Conservation (phyloP, 768 basidiomycete species). For the Astraeus odoratus region DNA sequence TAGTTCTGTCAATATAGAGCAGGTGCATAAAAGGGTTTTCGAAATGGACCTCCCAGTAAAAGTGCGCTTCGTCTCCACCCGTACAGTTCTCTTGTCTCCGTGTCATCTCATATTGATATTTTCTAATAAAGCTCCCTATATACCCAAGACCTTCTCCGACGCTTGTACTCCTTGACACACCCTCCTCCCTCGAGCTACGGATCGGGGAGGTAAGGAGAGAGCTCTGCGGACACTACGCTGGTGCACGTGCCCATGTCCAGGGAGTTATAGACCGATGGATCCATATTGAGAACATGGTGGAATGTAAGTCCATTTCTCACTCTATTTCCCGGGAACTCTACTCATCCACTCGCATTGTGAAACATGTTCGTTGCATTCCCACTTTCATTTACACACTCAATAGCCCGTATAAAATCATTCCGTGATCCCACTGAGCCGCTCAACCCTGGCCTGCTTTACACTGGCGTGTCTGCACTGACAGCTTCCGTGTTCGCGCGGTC, state of each 20-base stretch:
- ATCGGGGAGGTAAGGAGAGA: constrained; percentile 66
- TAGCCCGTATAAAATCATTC: constrained; percentile 79
- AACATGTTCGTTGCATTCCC: not conserved
- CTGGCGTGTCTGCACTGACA: constrained; percentile 81
- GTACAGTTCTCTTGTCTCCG: too few species aligned
- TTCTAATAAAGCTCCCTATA: constrained; percentile 64
- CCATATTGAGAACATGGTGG: constrained; percentile 74
- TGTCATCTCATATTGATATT: not conserved
- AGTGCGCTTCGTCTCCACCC: constrained; percentile 7
- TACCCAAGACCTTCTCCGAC: constrained; percentile 61
- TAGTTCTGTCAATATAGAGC: too few species aligned
- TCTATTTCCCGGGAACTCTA: not conserved
- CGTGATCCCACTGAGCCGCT: constrained; percentile 75
- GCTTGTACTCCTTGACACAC: constrained; percentile 65
- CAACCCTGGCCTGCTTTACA: constrained; percentile 86
- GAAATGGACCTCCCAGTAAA: constrained; percentile 18
- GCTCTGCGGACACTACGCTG: constrained; percentile 46
- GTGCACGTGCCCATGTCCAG: constrained; percentile 63
- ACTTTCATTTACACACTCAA: not conserved
- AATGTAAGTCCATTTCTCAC: constrained; percentile 50
- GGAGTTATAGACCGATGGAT: constrained; percentile 78
- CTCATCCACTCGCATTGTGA: not conserved
- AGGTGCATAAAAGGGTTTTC: constrained; percentile 9
- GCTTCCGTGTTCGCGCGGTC: constrained; percentile 84
- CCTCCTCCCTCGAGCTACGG: constrained; percentile 67